These are phyloP conservation scores for Henckelia pumila DNA, from an alignment of 257 asterid species.

Conservation along the genomic window DNA sequence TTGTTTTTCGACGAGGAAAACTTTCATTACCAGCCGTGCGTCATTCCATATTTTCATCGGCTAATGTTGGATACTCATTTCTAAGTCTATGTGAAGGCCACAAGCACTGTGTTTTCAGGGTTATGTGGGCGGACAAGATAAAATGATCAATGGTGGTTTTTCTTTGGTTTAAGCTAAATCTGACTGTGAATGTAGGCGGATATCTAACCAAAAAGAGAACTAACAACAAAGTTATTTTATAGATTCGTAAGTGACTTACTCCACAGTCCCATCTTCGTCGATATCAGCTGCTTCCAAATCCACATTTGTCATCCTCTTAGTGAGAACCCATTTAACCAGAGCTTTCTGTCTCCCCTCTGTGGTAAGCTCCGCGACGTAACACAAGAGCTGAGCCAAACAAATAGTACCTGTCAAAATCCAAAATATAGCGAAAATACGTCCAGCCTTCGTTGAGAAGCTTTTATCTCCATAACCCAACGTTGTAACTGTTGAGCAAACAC, in stretches of 20 bases:
- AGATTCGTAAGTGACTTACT: conserved; percentile 39
- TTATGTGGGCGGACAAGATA: not conserved
- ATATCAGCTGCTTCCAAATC: conserved; percentile 93
- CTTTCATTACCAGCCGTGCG: not conserved
- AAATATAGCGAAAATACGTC: conserved; percentile 76
- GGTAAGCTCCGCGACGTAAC: conserved; percentile 70
- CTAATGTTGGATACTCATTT: not conserved
- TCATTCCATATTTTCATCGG: not conserved
- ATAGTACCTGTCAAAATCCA: conserved; percentile 83
- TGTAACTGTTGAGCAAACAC: conserved; percentile 79
- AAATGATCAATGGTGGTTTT: too few relatives aligned
- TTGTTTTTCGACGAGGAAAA: too few relatives aligned
- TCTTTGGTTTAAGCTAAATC: not conserved
- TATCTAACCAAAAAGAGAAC: not conserved
- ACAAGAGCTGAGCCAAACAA: conserved; percentile 70
- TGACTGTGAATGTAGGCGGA: not conserved
- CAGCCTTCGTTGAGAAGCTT: conserved; percentile 78
- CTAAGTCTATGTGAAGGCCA: not conserved
- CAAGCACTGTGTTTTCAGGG: not conserved
- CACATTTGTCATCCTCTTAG: conserved; percentile 57
- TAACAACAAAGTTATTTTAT: not conserved
- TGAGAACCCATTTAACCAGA: conserved; percentile 53
- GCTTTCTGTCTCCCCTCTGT: conserved; percentile 65
- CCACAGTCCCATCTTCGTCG: conserved; percentile 64
- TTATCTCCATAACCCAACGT: conserved; percentile 94